These are phyloP conservation scores for Carnegiea gigantea DNA, from an alignment of 179 eudicot genomes.

Conservation along the genomic window DNA sequence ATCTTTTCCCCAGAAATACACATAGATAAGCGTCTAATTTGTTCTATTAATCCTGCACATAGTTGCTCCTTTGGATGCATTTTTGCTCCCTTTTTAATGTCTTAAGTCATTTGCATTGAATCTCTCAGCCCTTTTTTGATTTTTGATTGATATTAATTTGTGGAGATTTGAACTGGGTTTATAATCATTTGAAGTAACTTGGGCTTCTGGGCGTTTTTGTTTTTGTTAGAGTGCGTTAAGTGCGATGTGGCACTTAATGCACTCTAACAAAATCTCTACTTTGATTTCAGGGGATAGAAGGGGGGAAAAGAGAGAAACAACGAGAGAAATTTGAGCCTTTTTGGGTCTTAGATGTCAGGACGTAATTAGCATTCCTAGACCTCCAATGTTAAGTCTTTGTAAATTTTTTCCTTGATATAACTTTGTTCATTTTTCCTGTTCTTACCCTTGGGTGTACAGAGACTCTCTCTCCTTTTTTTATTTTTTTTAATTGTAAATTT, in stretches of 20 bases:
- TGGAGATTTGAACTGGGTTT: constrained; percentile 6
- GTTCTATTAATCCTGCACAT: not conserved
- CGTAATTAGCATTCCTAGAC: not conserved
- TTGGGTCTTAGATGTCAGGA: not conserved
- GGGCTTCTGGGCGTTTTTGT: constrained; percentile 12
- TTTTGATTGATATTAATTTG: not conserved
- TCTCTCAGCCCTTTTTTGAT: not conserved
- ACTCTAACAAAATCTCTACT: not conserved
- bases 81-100: not conserved
- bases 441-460: constrained; percentile 9
- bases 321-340: constrained; percentile 11
- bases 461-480: no score
- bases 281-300: not conserved
- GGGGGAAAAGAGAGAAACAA: not conserved
- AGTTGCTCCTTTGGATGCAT: not conserved
- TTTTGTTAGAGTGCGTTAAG: constrained; percentile 11
- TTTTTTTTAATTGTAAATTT: constrained; percentile 11
- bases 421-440: not conserved
- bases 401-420: not conserved
- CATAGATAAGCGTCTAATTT: not conserved
- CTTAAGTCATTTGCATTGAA: not conserved
- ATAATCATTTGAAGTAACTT: constrained; percentile 4
- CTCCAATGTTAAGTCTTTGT: not conserved
- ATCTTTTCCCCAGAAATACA: not conserved
- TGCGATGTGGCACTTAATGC: constrained; percentile 2